phyloP scores from a whole-genome alignment of 441 rosid genomes.

The Mallotus repandus region DNA sequence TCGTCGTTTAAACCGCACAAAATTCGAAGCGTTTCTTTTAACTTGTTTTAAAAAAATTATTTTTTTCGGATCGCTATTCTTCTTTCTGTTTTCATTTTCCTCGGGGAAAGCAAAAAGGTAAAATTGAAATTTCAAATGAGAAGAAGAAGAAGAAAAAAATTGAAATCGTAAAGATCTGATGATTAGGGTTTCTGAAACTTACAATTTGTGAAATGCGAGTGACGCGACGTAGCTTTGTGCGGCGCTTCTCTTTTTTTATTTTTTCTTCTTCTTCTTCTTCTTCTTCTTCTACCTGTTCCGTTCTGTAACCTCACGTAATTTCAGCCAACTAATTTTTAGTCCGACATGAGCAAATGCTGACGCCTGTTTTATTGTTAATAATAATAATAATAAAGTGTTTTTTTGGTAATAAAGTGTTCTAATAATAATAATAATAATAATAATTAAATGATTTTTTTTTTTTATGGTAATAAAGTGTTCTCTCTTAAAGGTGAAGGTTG shows the following conservation, averaged over 20 bases:
- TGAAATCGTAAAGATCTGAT: constrained; percentile 8
- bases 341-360: not conserved
- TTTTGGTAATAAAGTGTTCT: no score
- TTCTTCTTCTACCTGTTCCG: no score
- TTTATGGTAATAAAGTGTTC: no score
- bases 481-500: no score
- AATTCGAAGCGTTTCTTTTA: constrained; percentile 25
- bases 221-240: not conserved
- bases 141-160: not conserved
- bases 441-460: no score
- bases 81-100: not conserved
- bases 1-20: constrained; percentile 16
- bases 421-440: no score
- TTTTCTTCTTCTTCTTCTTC: not conserved
- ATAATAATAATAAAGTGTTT: no score
- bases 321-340: constrained; percentile 18
- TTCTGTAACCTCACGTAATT: constrained; percentile 13
- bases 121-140: not conserved
- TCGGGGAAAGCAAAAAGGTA: constrained; percentile 25
- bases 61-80: constrained; percentile 30
- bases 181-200: constrained; percentile 23
- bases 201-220: constrained; percentile 4
- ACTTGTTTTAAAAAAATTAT: no score
- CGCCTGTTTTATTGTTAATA: not conserved
- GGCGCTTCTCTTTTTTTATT: not conserved